Base-by-base conservation (phyloP, 371 early-diverging fungal species). In the Fennellomyces sp. region DNA sequence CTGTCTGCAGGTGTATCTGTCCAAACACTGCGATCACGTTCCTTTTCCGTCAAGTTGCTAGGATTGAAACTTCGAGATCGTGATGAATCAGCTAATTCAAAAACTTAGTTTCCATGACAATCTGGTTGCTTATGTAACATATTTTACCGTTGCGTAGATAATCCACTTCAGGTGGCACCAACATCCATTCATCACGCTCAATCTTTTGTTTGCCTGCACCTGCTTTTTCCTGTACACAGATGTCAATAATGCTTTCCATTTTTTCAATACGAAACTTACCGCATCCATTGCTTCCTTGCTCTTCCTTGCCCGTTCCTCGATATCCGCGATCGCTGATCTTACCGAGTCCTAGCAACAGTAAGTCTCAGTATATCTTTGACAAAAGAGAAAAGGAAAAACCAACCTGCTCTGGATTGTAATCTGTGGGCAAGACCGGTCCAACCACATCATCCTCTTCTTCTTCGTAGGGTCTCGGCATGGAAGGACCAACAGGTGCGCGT, bases 181-280 rank as follows among this genome's bases (percentile, higher is more conserved):
- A 54, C 89, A 89, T 89, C 89, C 89, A 89, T 48, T 87, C 88
- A 13, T 76, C 83, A 59, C 89, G 76, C 28, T 76, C 69, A 2
- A 73, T 60, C 57, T 80, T 84, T n/a, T 56, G 57, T 1, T 27
- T 27, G 7, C 59, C 29, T n/a, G 52, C 62, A 21, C 63, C 57
- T 60, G 65, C 56, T 58, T 68, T 35, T 33, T 53, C 56, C 21
- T 51, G 31, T 55, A 35, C 50, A 52, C 6, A 19, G 7, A 19
- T n/a, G 21, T 21, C n/a, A 17, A 45, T 8, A 45, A 45, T 21
- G n/a, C n/a, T n/a, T n/a, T n/a, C n/a, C n/a, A n/a, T n/a, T n/a
- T n/a, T n/a, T n/a, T n/a, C 19, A 1, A 25, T 15, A 6, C 6
- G 1, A 12, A 42, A 28, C 33, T 59, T 69, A 77, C 75, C 52